phyloP scores from a whole-genome alignment of 768 basidiomycete genomes.

The Lactarius quietus region DNA sequence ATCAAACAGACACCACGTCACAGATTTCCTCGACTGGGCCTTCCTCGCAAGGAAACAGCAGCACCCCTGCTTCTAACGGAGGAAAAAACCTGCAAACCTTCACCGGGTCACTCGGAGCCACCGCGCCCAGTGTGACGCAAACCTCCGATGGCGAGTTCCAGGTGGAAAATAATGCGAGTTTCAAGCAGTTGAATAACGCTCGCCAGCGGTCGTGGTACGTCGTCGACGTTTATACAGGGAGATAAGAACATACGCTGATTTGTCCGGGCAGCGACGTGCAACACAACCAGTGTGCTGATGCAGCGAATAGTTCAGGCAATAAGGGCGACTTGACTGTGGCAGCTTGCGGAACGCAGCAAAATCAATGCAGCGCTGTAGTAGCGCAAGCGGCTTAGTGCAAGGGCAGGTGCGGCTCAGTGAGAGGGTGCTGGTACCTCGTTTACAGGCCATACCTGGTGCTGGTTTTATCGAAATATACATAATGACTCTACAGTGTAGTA shows the following conservation, averaged over 20 bases:
- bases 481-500: too few species aligned
- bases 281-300: constrained; percentile 56
- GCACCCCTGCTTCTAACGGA: constrained; percentile 5
- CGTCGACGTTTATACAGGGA: background rate
- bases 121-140: constrained; percentile 45
- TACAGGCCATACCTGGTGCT: background rate
- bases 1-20: too few species aligned
- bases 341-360: constrained; percentile 45
- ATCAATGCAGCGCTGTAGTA: constrained; percentile 39
- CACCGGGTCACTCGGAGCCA: constrained; percentile 43
- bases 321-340: constrained; percentile 45
- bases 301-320: constrained; percentile 50
- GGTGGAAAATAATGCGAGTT: constrained; percentile 45
- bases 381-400: too few species aligned
- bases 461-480: too few species aligned
- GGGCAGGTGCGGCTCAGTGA: background rate
- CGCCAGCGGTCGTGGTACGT: constrained; percentile 42
- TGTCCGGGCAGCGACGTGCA: constrained; percentile 42
- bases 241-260: background rate
- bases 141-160: constrained; percentile 44
- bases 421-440: background rate
- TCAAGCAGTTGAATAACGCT: constrained; percentile 46
- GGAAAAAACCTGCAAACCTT: constrained; percentile 49
- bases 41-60: too few species aligned
- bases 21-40: too few species aligned